phyloP scores from a whole-genome alignment of 1,284 basidiomycete genomes.

The Sanghuangporus weigelae region DNA sequence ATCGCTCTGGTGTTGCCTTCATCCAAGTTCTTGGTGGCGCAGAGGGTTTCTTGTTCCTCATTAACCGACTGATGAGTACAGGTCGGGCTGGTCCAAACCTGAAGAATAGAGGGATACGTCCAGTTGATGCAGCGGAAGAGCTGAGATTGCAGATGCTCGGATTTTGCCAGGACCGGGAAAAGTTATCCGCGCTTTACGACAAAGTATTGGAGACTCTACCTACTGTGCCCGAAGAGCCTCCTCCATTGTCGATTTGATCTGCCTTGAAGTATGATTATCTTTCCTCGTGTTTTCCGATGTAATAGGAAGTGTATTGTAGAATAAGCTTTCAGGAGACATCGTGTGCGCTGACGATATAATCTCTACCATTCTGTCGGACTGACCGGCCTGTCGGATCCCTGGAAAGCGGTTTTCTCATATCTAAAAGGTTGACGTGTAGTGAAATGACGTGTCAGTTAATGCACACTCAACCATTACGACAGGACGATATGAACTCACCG shows the following conservation, averaged over 20 bases:
- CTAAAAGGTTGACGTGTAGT: constrained; percentile 34
- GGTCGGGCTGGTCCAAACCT: constrained; percentile 52
- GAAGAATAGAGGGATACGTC: constrained; percentile 46
- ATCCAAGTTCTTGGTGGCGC: constrained; percentile 78
- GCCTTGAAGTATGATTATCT: neutral
- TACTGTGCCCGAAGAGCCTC: constrained; percentile 53
- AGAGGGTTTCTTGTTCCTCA: constrained; percentile 81
- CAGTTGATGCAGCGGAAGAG: constrained; percentile 49
- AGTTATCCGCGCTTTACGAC: constrained; percentile 64
- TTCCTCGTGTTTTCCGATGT: neutral
- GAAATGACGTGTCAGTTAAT: neutral
- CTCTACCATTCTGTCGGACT: constrained; percentile 63
- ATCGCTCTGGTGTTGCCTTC: constrained; percentile 81
- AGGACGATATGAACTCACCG: constrained; percentile 53
- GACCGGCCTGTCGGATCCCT: constrained; percentile 59
- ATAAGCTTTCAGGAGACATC: constrained; percentile 48
- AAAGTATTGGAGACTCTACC: constrained; percentile 53
- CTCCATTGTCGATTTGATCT: constrained; percentile 38
- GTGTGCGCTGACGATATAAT: constrained; percentile 66
- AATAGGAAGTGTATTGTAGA: constrained; percentile 4
- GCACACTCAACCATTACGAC: neutral
- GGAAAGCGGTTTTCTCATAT: constrained; percentile 83
- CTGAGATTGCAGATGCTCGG: constrained; percentile 54
- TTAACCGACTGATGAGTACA: constrained; percentile 75
- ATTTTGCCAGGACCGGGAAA: constrained; percentile 60